Base-by-base conservation (phyloP, 768 basidiomycete species). In the Amanita exitialis region DNA sequence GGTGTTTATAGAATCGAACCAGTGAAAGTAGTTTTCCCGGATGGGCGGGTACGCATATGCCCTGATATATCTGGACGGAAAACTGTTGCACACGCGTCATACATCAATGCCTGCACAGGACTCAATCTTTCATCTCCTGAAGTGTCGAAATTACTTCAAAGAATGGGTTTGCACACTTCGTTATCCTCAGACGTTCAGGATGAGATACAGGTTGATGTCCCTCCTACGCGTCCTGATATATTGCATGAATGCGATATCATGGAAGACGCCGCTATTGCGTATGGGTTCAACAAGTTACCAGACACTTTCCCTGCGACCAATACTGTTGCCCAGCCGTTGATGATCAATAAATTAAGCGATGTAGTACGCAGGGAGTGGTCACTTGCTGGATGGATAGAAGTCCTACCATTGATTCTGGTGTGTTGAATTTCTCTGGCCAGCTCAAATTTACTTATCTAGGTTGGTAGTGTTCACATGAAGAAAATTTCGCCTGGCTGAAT, bases 161-260 rank as follows among this genome's bases (percentile, higher is more conserved):
- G 83, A 59, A 99, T 99, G 96, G 82, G 88, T 4, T 76, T 90
- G 43, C 63, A 73, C 35, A 74, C 82, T 0, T 60, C 68, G 16
- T 66, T 78, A 21, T 83, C 84, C 2, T 52, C 76, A 1, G 64
- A 68, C 23, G 71, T 82, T 53, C 62, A 67, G 0, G 93, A 97
- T 59, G 76, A 80, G 58, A 72, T 99, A 38, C 59, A 75, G 15
- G 84, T 98, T 23, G 69, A 79, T 30, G 76, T 99, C 43, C 95
- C 96, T 4, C 75, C 88, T n/a, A 97, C 93, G n/a, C 81, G 96
- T 34, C 93, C 96, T 1, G 96, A 99, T 62, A 97, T 99, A 57
- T 71, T 99, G 49, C 96, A 99, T 63, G 93, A 98, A 65, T 96
- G 94, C 61, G 96, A 99, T 63, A 79, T 98, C 63, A 88, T 99